These are phyloP conservation scores for Aureobasidium zeae DNA, from an alignment of 2,329 filamentous ascomycete genomes.

Conservation along the genomic window DNA sequence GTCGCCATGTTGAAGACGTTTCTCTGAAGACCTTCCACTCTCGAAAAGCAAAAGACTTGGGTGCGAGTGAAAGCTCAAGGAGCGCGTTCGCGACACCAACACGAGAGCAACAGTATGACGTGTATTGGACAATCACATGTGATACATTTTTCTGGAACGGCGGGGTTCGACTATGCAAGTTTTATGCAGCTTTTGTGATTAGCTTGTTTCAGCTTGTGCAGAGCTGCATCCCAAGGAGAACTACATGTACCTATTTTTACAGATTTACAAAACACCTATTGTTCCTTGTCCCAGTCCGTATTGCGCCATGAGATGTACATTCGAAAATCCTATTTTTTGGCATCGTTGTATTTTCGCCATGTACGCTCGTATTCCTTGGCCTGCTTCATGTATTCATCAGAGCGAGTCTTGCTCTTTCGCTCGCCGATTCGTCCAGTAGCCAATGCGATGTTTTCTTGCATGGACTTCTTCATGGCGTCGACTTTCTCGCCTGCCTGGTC, in stretches of 20 bases:
- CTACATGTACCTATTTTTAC: slow-evolving; percentile 14
- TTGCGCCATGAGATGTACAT: slow-evolving; percentile 6
- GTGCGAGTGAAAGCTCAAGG: too few species aligned
- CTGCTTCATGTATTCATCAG: slow-evolving; percentile 15
- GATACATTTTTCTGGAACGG: too few species aligned
- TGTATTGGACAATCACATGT: too few species aligned
- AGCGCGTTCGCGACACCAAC: too few species aligned
- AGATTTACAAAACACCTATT: slow-evolving; percentile 10
- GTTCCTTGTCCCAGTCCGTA: background rate
- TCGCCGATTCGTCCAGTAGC: background rate
- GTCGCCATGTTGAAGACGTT: slow-evolving; percentile 4
- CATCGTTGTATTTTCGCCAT: slow-evolving; percentile 15
- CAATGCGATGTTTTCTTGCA: background rate
- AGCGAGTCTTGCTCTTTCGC: slow-evolving; percentile 14
- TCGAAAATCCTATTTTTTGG: background rate
- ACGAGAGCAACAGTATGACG: too few species aligned
- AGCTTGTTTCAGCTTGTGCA: too few species aligned
- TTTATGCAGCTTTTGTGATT: too few species aligned
- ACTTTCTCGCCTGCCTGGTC: slow-evolving; percentile 13
- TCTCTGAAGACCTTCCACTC: too few species aligned
- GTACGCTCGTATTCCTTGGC: slow-evolving; percentile 17
- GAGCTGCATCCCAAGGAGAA: background rate
- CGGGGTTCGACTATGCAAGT: too few species aligned
- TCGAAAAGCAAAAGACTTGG: too few species aligned
- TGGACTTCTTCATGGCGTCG: slow-evolving; percentile 1